These are phyloP conservation scores for Aspergillus hancockii DNA, from an alignment of 495 filamentous ascomycete genomes.

Conservation along the genomic window DNA sequence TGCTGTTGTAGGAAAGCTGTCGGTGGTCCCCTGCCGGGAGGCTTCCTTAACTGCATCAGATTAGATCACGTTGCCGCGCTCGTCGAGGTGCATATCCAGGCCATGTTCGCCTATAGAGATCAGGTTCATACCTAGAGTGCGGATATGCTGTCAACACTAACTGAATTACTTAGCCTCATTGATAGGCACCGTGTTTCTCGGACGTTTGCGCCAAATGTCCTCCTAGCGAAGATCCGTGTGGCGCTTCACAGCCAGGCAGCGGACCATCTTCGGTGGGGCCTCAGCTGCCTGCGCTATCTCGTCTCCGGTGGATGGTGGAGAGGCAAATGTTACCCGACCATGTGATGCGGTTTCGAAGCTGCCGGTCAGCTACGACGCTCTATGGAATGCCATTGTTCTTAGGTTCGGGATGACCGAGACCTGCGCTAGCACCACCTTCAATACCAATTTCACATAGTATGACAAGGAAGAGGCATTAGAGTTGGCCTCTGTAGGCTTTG, in stretches of 20 bases:
- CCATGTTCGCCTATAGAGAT: conserved; percentile 33
- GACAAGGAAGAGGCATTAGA: conserved; percentile 27
- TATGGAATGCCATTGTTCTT: conserved; percentile 40
- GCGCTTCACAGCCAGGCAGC: not conserved
- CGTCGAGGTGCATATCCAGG: conserved; percentile 47
- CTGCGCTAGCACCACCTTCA: conserved; percentile 50
- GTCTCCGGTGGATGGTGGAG: conserved; percentile 45
- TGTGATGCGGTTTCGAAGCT: conserved; percentile 28
- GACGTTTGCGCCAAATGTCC: conserved; percentile 5
- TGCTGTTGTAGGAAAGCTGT: not conserved
- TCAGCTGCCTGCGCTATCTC: conserved; percentile 28
- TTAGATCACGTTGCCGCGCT: conserved; percentile 56
- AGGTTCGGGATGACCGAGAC: conserved; percentile 62
- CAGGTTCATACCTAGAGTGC: conserved; percentile 1
- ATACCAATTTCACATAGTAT: conserved; percentile 32
- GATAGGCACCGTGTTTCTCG: not conserved
- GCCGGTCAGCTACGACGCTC: conserved; percentile 34
- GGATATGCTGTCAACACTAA: not conserved
- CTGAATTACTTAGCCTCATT: not conserved
- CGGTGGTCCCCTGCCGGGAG: not conserved
- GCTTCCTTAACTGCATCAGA: conserved; percentile 49
- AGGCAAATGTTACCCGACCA: conserved; percentile 36
- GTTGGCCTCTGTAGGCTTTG: conserved; percentile 44
- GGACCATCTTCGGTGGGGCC: conserved; percentile 14
- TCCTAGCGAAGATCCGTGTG: not conserved